These are phyloP conservation scores for Candida dubliniensis DNA, from an alignment of 1,139 yeast species.

Conservation along the genomic window DNA sequence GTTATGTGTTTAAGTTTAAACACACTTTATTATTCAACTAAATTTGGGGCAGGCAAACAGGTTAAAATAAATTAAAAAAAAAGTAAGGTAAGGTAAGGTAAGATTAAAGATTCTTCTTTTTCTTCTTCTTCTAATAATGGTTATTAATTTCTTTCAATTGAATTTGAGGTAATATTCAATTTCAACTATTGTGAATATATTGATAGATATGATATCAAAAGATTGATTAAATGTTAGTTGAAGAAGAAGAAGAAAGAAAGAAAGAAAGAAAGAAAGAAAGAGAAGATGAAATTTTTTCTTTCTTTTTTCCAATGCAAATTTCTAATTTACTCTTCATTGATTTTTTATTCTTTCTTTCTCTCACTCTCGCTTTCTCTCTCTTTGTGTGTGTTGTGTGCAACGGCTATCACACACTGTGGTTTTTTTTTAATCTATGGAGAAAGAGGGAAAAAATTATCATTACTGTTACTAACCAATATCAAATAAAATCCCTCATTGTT, in stretches of 20 bases:
- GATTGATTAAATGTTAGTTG: constrained; percentile 2
- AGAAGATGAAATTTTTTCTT: background rate
- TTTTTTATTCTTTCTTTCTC: no score
- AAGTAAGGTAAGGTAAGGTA: background rate
- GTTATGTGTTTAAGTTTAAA: constrained; percentile 12
- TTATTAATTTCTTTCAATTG: no score
- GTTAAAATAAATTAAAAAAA: background rate
- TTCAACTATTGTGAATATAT: no score
- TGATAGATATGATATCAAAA: background rate
- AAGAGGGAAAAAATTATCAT: no score
- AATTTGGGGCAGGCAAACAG: constrained; percentile 5
- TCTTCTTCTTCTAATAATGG: no score
- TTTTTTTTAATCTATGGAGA: no score
- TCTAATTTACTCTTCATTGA: background rate
- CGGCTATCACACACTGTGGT: no score
- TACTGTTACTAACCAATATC: no score
- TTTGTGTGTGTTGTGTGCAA: no score
- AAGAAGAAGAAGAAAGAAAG: background rate
- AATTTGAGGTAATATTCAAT: no score
- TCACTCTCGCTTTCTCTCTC: no score
- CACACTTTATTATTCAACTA: constrained; percentile 9
- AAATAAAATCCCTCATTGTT: background rate
- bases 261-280: background rate
- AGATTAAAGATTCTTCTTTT: background rate
- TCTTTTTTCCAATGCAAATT: background rate